phyloP scores from a whole-genome alignment of 768 basidiomycete genomes.

The Suillus ampliporus region DNA sequence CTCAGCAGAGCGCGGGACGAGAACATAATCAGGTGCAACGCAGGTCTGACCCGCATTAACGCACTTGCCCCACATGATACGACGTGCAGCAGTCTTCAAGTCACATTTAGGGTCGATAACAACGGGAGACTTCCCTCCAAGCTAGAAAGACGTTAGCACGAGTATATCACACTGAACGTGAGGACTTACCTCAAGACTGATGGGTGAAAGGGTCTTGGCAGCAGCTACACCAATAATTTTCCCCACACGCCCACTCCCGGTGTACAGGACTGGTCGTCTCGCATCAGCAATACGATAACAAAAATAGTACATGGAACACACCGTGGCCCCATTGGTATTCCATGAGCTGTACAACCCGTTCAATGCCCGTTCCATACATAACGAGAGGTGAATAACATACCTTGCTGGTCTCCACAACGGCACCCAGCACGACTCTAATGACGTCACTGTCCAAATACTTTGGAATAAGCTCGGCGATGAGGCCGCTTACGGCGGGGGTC shows the following conservation, averaged over 20 bases:
- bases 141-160: conserved; percentile 37
- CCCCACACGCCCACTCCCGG: conserved; percentile 65
- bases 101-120: conserved; percentile 75
- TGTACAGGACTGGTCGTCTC: conserved; percentile 51
- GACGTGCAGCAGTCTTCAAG: conserved; percentile 63
- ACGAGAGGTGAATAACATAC: conserved; percentile 26
- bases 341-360: conserved; percentile 67
- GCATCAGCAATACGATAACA: background rate
- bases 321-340: conserved; percentile 73
- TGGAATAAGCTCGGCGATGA: conserved; percentile 70
- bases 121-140: conserved; percentile 78
- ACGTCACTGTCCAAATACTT: conserved; percentile 77
- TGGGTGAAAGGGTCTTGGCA: conserved; percentile 75
- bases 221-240: conserved; percentile 75
- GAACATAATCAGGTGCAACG: conserved; percentile 61
- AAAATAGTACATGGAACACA: conserved; percentile 25
- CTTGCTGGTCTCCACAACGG: conserved; percentile 65
- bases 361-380: background rate
- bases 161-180: background rate
- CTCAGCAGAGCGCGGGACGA: conserved; percentile 49
- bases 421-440: conserved; percentile 73
- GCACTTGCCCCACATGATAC: conserved; percentile 85
- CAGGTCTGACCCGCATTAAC: conserved; percentile 83
- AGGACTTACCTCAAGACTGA: conserved; percentile 56
- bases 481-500: conserved; percentile 55